A percentile compares a stretch with the other conserved stretches of the same genome.
phyloP scores from a whole-genome alignment of 2,329 filamentous ascomycete species.

The Pyrenophora graminea region DNA sequence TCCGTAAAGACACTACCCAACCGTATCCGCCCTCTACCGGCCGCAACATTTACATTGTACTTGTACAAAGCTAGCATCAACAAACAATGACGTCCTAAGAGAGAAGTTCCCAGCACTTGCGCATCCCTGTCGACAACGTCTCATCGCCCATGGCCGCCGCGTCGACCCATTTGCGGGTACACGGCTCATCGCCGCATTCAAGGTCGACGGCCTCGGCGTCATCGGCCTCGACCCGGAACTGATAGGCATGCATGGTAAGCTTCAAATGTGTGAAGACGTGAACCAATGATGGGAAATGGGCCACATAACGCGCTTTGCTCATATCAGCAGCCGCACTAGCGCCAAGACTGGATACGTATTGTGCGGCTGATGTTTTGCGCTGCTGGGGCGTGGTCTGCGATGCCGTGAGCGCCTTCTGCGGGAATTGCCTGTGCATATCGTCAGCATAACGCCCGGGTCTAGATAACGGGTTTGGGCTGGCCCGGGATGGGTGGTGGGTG shows the following conservation, averaged over 20 bases:
- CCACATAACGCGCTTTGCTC: conserved; percentile 21
- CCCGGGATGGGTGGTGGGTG: neutral
- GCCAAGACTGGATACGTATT: conserved; percentile 25
- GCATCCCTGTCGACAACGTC: conserved; percentile 46
- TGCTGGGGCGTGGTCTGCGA: conserved; percentile 21
- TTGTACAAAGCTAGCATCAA: too few relatives aligned
- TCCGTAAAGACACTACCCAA: neutral
- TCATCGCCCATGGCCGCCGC: conserved; percentile 35
- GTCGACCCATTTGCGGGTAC: conserved; percentile 39
- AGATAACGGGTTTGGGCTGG: neutral
- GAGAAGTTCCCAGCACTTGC: conserved; percentile 40
- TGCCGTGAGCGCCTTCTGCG: conserved; percentile 28
- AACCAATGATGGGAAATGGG: conserved; percentile 32
- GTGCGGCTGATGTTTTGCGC: conserved; percentile 31
- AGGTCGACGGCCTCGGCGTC: conserved; percentile 13
- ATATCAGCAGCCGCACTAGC: conserved; percentile 16
- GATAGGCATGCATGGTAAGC: conserved; percentile 43
- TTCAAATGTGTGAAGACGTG: conserved; percentile 45
- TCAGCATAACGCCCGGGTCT: conserved; percentile 11
- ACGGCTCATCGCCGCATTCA: conserved; percentile 18
- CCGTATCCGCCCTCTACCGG: too few relatives aligned
- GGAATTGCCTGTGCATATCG: conserved; percentile 37
- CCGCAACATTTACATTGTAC: too few relatives aligned
- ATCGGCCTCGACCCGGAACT: conserved; percentile 23
- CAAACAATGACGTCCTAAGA: neutral